These are phyloP conservation scores for Exserohilum turcica DNA, from an alignment of 2,329 filamentous ascomycete species.

Conservation along the genomic window DNA sequence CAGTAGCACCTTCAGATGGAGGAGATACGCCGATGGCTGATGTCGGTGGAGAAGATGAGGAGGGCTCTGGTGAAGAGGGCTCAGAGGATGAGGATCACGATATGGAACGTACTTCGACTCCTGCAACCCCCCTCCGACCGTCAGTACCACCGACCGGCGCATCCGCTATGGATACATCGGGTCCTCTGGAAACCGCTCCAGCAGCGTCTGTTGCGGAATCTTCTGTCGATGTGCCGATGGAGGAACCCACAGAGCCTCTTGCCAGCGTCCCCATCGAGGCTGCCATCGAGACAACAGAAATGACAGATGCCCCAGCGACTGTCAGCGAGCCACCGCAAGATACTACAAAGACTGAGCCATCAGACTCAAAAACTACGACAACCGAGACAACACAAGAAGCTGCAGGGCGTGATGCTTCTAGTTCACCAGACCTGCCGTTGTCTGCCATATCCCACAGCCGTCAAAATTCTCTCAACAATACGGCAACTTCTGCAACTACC, in stretches of 20 bases:
- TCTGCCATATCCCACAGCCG: constrained; percentile 46
- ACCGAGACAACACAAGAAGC: constrained; percentile 10
- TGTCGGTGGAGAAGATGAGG: constrained; percentile 50
- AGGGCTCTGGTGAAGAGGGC: constrained; percentile 55
- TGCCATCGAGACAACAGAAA: neutral
- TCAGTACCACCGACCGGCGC: constrained; percentile 12
- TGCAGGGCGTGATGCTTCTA: constrained; percentile 42
- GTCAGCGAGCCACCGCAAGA: constrained; percentile 13
- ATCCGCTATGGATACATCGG: constrained; percentile 19
- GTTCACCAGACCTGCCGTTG: constrained; percentile 52
- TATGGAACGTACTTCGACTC: constrained; percentile 56
- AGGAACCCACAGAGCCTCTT: neutral
- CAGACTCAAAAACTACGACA: constrained; percentile 4
- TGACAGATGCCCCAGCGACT: constrained; percentile 9
- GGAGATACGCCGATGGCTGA: constrained; percentile 51
- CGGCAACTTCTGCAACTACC: constrained; percentile 25
- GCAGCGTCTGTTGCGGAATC: neutral
- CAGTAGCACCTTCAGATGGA: constrained; percentile 42
- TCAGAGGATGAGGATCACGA: constrained; percentile 54
- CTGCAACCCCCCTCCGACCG: constrained; percentile 40
- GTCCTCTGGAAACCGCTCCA: constrained; percentile 5
- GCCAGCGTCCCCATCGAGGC: neutral
- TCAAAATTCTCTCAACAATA: constrained; percentile 42
- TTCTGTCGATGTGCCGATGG: neutral
- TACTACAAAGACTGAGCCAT: constrained; percentile 8